phyloP scores from a whole-genome alignment of 345 rosid species.

The Eucalyptus sideroxylon region DNA sequence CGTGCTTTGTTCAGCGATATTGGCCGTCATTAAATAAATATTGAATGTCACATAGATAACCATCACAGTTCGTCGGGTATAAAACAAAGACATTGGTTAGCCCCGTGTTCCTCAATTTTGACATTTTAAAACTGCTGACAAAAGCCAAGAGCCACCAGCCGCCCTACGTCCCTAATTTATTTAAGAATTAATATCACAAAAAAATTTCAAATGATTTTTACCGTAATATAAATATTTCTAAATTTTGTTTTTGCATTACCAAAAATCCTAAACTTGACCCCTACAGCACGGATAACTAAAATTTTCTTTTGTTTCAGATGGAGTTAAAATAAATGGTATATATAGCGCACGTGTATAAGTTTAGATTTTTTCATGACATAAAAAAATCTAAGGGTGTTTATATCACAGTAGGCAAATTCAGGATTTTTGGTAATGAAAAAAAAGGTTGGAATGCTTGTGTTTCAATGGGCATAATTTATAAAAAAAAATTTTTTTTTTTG shows the following conservation, averaged over 20 bases:
- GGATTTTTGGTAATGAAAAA: fast-evolving
- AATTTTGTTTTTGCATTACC: too few relatives aligned
- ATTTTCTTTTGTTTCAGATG: too few relatives aligned
- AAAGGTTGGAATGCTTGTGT: fast-evolving
- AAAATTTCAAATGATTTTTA: neutral
- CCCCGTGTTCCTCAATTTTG: neutral
- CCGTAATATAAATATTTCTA: fast-evolving
- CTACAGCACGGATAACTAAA: fast-evolving
- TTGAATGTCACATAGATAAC: neutral
- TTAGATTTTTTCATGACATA: fast-evolving
- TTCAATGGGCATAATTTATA: neutral
- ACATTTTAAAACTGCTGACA: neutral
- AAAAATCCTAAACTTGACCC: fast-evolving
- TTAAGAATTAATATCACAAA: neutral
- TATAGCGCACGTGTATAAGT: fast-evolving
- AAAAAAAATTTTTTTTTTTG: too few relatives aligned
- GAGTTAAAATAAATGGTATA: too few relatives aligned
- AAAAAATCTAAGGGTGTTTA: fast-evolving
- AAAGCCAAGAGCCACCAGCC: neutral
- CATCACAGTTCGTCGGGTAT: neutral
- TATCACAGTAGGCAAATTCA: neutral
- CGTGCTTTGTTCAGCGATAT: neutral
- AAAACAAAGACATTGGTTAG: neutral
- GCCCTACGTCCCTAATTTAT: neutral
- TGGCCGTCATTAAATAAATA: neutral